Conservation (phyloP, 768 basidiomycete genomes). For the Crepidotus variabilis region DNA sequence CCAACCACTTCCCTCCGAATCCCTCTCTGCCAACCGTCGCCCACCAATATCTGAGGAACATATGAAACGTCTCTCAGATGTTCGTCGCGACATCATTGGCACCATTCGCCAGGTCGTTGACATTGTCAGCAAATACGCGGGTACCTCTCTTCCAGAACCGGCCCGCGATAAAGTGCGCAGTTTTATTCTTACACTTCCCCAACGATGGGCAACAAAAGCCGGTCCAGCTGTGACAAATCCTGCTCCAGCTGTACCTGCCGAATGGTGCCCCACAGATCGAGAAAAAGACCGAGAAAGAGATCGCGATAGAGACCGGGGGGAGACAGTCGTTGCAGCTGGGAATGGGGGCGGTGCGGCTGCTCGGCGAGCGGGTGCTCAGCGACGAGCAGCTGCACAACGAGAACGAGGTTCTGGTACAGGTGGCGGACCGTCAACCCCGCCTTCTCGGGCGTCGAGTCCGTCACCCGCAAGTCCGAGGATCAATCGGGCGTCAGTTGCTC, state of each 20-base stretch:
- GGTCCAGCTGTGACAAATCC: slow-evolving; percentile 15
- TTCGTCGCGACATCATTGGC: slow-evolving; percentile 80
- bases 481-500: slow-evolving; percentile 5
- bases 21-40: slow-evolving; percentile 21
- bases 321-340: slow-evolving; percentile 31
- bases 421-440: slow-evolving; percentile 21
- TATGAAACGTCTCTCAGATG: slow-evolving; percentile 64
- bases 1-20: slow-evolving; percentile 41
- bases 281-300: background rate
- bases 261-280: background rate
- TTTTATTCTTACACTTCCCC: slow-evolving; percentile 78
- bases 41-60: slow-evolving; percentile 40
- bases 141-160: slow-evolving; percentile 82
- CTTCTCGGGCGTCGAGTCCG: slow-evolving; percentile 19
- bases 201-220: slow-evolving; percentile 63
- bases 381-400: slow-evolving; percentile 28
- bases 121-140: slow-evolving; percentile 81
- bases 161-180: slow-evolving; percentile 69
- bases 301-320: slow-evolving; percentile 7
- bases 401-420: slow-evolving; percentile 36
- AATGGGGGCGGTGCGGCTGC: slow-evolving; percentile 27
- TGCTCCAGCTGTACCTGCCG: background rate
- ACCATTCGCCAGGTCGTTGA: slow-evolving; percentile 89
- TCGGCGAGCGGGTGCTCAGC: slow-evolving; percentile 23
- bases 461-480: slow-evolving; percentile 10